Conservation (phyloP, 176 grass and related monocot genomes). For the Carex kokanica region DNA sequence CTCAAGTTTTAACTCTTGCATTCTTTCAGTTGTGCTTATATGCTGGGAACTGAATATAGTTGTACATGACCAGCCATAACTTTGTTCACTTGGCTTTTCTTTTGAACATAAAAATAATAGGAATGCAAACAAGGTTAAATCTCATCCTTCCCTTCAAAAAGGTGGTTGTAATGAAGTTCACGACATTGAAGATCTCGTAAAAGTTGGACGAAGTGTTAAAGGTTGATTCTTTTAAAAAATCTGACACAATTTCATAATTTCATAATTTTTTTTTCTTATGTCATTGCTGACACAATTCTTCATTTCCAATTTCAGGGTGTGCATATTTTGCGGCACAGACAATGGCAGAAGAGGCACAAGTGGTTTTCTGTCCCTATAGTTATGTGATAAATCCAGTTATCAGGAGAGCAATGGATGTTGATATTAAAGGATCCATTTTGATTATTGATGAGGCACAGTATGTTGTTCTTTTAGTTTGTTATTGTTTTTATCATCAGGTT, state of each 20-base stretch:
- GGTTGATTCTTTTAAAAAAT: constrained; percentile 48
- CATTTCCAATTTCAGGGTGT: constrained; percentile 51
- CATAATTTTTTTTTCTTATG: neutral
- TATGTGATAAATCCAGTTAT: constrained; percentile 92
- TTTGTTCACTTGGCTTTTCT: constrained; percentile 10
- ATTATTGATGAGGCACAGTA: constrained; percentile 99
- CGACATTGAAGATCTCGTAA: constrained; percentile 96
- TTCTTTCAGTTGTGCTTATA: neutral
- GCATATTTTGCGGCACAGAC: constrained; percentile 92
- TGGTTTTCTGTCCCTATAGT: constrained; percentile 96
- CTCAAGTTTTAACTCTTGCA: neutral
- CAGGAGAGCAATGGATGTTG: constrained; percentile 95
- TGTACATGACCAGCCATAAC: neutral
- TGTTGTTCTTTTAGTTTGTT: constrained; percentile 26
- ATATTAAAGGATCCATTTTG: constrained; percentile 70
- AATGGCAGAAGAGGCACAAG: constrained; percentile 67
- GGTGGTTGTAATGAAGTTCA: constrained; percentile 93
- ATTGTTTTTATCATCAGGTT: neutral
- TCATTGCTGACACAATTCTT: constrained; percentile 15
- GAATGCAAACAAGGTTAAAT: constrained; percentile 84
- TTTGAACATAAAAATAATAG: constrained; percentile 37
- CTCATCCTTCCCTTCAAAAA: constrained; percentile 82
- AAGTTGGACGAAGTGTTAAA: constrained; percentile 57
- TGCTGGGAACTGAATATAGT: neutral
- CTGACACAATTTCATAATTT: neutral